Evolutionary conservation across 2,329 filamentous ascomycete genomes (phyloP).

Genomic region (Ascochyta koolunga): DNA sequence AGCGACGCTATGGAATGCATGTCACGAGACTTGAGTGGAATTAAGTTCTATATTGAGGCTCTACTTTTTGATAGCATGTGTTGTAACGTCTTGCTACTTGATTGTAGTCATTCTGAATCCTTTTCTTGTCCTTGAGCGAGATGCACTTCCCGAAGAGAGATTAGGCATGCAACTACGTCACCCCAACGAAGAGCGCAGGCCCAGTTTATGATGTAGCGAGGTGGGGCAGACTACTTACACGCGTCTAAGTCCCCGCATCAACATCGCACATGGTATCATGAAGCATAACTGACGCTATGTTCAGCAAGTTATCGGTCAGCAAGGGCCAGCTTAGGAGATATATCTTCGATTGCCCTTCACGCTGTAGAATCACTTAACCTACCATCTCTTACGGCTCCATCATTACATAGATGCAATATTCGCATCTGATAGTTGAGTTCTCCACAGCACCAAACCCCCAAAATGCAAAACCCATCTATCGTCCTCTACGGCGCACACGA

Average conservation of each 20-base stretch:
- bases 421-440: background rate
- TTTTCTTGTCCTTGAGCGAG: no score
- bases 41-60: no score
- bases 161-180: background rate
- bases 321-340: background rate
- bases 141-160: background rate
- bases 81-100: no score
- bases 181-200: background rate
- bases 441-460: no score
- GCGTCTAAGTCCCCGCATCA: constrained; percentile 23
- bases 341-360: background rate
- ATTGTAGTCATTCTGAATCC: no score
- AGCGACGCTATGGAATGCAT: no score
- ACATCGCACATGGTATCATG: background rate
- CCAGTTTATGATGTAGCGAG: background rate
- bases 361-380: no score
- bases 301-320: background rate
- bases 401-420: no score
- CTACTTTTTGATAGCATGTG: no score
- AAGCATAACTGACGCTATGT: background rate
- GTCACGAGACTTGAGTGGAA: no score
- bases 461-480: constrained; percentile 50
- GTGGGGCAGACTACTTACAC: constrained; percentile 51
- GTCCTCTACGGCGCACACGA: constrained; percentile 50
- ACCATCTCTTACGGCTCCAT: no score